These are phyloP conservation scores for Nidula microcarpa DNA, from an alignment of 768 basidiomycete species.

Conservation along the genomic window DNA sequence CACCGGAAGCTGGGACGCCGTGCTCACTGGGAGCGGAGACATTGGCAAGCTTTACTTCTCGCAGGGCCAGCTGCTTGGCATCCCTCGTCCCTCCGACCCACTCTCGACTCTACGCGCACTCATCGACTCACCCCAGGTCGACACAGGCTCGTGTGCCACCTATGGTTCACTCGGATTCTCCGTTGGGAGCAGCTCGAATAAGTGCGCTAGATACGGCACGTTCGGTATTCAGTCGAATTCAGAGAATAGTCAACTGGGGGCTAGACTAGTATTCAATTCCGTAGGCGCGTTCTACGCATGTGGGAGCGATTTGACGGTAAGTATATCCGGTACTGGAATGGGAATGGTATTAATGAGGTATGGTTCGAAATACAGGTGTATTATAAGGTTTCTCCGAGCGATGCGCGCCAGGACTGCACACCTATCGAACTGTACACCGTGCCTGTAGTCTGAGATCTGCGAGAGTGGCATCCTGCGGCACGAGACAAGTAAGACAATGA, in stretches of 20 bases:
- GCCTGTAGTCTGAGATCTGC: constrained; percentile 1
- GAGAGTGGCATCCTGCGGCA: too few relatives aligned
- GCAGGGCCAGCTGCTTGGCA: constrained; percentile 17
- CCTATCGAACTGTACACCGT: constrained; percentile 1
- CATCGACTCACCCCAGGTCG: constrained; percentile 15
- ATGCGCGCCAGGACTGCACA: neutral
- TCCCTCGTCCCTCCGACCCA: constrained; percentile 8
- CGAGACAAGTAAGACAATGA: too few relatives aligned
- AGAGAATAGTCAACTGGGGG: constrained; percentile 21
- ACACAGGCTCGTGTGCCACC: constrained; percentile 18
- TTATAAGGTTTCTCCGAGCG: neutral
- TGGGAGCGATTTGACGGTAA: constrained; percentile 15
- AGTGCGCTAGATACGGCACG: constrained; percentile 17
- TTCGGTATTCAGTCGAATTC: constrained; percentile 19
- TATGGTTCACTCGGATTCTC: constrained; percentile 22
- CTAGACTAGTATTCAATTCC: constrained; percentile 16
- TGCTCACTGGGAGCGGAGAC: constrained; percentile 19
- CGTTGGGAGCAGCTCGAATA: constrained; percentile 22
- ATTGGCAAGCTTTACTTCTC: constrained; percentile 28
- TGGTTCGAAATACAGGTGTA: neutral
- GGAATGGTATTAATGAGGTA: neutral
- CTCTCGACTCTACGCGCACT: constrained; percentile 11
- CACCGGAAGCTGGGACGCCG: too few relatives aligned
- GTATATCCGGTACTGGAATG: constrained; percentile 3
- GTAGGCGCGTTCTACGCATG: constrained; percentile 24